These are phyloP conservation scores for Tylopilus rubrobrunneus DNA, from an alignment of 768 basidiomycete genomes.

Conservation along the genomic window DNA sequence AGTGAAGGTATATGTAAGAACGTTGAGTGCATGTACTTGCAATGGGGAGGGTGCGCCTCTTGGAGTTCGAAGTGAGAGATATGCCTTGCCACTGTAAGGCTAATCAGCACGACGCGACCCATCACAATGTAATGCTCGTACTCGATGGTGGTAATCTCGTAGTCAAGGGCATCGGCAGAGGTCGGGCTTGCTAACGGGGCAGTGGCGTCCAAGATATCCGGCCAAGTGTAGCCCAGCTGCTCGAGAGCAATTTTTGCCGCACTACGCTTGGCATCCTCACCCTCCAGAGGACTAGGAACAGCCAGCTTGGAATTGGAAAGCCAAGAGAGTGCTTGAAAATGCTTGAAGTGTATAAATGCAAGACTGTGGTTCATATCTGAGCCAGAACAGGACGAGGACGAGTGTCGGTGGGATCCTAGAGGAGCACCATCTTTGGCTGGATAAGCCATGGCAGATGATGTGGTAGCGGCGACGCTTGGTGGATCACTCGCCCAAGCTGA, in stretches of 20 bases:
- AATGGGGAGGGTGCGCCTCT: constrained; percentile 48
- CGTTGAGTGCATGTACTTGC: constrained; percentile 52
- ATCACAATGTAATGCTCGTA: constrained; percentile 6
- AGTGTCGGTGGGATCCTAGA: not conserved
- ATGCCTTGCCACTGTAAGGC: constrained; percentile 34
- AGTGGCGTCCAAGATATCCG: constrained; percentile 37
- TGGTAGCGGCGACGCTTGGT: constrained; percentile 31
- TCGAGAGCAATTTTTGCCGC: constrained; percentile 29
- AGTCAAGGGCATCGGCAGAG: constrained; percentile 29
- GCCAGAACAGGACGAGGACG: not conserved
- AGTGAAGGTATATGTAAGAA: constrained; percentile 40
- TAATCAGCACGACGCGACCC: constrained; percentile 3
- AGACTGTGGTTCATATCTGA: constrained; percentile 4
- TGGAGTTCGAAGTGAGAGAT: constrained; percentile 48
- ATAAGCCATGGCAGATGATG: constrained; percentile 1
- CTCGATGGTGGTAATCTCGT: constrained; percentile 25
- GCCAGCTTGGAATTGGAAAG: constrained; percentile 21
- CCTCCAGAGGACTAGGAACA: constrained; percentile 10
- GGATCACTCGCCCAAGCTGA: constrained; percentile 66
- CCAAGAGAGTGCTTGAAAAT: constrained; percentile 23
- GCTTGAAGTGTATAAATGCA: constrained; percentile 22
- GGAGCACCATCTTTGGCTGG: not conserved
- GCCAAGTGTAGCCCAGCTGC: constrained; percentile 40
- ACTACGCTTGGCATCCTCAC: constrained; percentile 13
- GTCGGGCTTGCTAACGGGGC: constrained; percentile 22